Base-by-base conservation (phyloP, 2,329 filamentous ascomycete genomes). In the Cladobotryum protrusum region DNA sequence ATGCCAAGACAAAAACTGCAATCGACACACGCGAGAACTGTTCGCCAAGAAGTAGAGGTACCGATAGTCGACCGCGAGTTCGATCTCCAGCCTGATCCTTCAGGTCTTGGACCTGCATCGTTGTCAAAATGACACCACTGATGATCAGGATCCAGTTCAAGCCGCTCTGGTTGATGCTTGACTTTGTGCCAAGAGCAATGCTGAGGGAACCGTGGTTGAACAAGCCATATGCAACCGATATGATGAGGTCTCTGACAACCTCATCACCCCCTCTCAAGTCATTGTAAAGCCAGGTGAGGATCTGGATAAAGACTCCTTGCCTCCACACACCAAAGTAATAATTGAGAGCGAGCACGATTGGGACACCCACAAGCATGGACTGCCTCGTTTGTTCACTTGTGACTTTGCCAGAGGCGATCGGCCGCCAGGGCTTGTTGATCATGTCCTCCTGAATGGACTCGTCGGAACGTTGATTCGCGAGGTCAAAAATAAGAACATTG, bases 401-500 rank as follows among this genome's bases (percentile, higher is more conserved):
- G 4, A 68, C 52, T 1, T 56, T 56, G 4, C 58, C 56, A 5
- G 59, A 56, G 3, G 59, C 55, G 1, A 63, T 56, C 1, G 63
- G 58, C 0, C 64, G 57, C 61, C 61, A 67, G 3, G 68, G 67
- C 48, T 72, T 72, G 61, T 73, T 73, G 41, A 70, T 45, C 0
- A 20, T 12, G 54, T 73, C 71, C 52, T 73, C 71, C 0, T 48
- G 29, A 5, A 68, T 53, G 2, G 68, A 57, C 2, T 49, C 54
- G 0, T 57, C 48, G 3, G 52, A 49, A 4, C 67, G 59, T 50
- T 72, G 70, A 55, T 72, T 72, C 20, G 63, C 58, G 9, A 71
- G 56, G 20, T 60, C 59, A 54, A 68, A 69, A 35, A 52, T 48
- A 11, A 56, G 17, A 20, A 56, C 39, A 20, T 50, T 52, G 29